phyloP scores from a whole-genome alignment of 306 rosid species.

The Pyrus bretschneideri region DNA sequence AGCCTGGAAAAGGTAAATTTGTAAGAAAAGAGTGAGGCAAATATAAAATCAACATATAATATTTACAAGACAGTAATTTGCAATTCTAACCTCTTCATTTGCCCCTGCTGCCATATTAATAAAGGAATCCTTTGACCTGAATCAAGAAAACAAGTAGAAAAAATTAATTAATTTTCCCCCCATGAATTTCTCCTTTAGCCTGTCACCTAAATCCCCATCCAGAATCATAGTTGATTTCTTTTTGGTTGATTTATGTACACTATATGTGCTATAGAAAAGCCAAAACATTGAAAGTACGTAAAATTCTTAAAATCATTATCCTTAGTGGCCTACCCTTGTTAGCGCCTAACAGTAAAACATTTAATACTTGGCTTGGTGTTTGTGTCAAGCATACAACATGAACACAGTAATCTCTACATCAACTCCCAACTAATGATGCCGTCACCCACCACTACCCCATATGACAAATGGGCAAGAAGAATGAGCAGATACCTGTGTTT shows the following conservation, averaged over 20 bases:
- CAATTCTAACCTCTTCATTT: slow-evolving; percentile 72
- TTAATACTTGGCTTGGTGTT: not conserved
- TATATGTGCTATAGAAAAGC: not conserved
- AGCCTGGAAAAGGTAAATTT: slow-evolving; percentile 46
- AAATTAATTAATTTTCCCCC: not conserved
- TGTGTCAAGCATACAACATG: not conserved
- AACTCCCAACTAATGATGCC: not conserved
- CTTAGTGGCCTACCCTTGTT: not conserved
- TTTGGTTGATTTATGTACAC: not conserved
- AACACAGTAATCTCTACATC: not conserved
- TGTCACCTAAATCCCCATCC: not conserved
- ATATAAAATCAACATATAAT: not conserved
- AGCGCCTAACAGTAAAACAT: not conserved
- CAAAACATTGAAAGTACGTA: not conserved
- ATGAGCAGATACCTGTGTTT: slow-evolving; percentile 52
- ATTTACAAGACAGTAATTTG: not conserved
- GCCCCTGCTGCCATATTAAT: slow-evolving; percentile 94
- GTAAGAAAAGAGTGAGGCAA: not conserved
- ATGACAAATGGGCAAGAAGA: slow-evolving; percentile 2
- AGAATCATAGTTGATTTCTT: not conserved
- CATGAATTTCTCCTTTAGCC: not conserved
- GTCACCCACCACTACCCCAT: not conserved
- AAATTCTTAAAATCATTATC: not conserved
- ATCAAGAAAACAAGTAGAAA: not conserved
- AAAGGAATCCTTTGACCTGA: slow-evolving; percentile 81